phyloP scores from a whole-genome alignment of 1,139 yeast species.

The Taiozyma onychis region DNA sequence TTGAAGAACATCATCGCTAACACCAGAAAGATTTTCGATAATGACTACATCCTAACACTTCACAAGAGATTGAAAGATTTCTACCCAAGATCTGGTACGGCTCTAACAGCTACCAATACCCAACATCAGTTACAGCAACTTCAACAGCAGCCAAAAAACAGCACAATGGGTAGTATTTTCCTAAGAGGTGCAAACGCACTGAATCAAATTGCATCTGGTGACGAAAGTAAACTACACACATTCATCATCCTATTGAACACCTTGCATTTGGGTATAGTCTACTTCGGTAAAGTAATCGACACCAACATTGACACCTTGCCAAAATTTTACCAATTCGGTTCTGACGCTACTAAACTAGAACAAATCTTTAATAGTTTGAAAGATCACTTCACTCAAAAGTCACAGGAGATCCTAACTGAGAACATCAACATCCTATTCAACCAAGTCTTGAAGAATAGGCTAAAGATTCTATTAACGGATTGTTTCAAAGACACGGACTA shows the following conservation, averaged over 20 bases:
- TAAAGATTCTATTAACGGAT: constrained; percentile 44
- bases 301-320: constrained; percentile 33
- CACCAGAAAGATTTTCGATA: constrained; percentile 39
- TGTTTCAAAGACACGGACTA: constrained; percentile 51
- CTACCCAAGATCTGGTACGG: constrained; percentile 42
- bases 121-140: constrained; percentile 10
- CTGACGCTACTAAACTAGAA: constrained; percentile 40
- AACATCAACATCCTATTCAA: constrained; percentile 52
- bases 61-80: constrained; percentile 50
- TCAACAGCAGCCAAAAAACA: constrained; percentile 7
- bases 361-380: constrained; percentile 32
- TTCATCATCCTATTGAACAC: constrained; percentile 57
- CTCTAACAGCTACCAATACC: constrained; percentile 21
- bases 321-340: constrained; percentile 50
- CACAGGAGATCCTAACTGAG: constrained; percentile 46
- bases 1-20: constrained; percentile 47
- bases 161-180: constrained; percentile 22
- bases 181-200: constrained; percentile 25
- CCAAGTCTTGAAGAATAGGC: constrained; percentile 47
- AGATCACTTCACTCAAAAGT: constrained; percentile 30
- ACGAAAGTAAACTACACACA: constrained; percentile 38
- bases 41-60: constrained; percentile 41
- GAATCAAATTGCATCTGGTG: constrained; percentile 26
- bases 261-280: constrained; percentile 50
- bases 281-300: constrained; percentile 43